Conservation (phyloP, 176 grass and related monocot genomes). For the Cymbopogon citratus region DNA sequence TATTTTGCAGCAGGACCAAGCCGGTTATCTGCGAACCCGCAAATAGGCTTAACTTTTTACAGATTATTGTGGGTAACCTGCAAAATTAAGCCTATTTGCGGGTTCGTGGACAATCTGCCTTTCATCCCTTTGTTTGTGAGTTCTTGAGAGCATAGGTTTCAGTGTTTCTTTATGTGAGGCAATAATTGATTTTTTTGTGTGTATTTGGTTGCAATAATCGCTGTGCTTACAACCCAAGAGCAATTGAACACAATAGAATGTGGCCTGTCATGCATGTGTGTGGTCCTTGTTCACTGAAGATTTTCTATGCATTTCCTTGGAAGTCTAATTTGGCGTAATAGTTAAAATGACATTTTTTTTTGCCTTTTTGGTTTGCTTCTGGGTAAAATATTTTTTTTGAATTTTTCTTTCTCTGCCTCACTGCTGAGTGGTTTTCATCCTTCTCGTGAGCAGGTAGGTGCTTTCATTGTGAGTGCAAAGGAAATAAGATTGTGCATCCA, state of each 20-base stretch:
- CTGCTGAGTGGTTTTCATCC: not conserved
- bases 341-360: not conserved
- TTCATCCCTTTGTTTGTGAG: too few relatives aligned
- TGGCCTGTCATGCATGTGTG: not conserved
- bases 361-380: too few relatives aligned
- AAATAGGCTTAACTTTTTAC: too few relatives aligned
- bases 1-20: too few relatives aligned
- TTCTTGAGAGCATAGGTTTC: not conserved
- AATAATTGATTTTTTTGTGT: not conserved
- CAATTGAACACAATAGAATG: not conserved
- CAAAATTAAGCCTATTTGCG: too few relatives aligned
- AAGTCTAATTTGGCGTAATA: not conserved
- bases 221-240: not conserved
- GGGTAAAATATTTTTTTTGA: not conserved
- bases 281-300: not conserved
- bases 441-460: not conserved
- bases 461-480: not conserved
- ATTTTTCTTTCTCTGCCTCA: not conserved
- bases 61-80: too few relatives aligned
- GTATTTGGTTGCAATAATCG: not conserved
- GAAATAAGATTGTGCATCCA: conserved; percentile 15
- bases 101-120: too few relatives aligned
- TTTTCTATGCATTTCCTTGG: not conserved
- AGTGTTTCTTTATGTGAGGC: not conserved
- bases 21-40: too few relatives aligned